A percentile compares a stretch with the other conserved stretches of the same genome.
phyloP scores from a whole-genome alignment of 1,139 yeast species.

The Magnusiomyces magnusii region DNA sequence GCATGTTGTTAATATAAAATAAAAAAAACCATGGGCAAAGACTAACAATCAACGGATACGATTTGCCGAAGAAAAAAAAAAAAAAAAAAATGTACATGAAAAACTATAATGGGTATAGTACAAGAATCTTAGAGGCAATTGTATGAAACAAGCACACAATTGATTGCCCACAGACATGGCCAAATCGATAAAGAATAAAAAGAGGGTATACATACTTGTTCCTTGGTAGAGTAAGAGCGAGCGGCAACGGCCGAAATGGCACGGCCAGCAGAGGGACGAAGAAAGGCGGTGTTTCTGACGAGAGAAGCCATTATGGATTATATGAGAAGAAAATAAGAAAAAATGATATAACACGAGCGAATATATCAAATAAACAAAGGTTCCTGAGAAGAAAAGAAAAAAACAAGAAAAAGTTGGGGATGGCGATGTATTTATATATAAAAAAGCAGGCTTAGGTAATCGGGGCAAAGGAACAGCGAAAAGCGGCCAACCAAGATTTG shows the following conservation, averaged over 20 bases:
- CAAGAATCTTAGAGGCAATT: no score
- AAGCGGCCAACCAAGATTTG: neutral
- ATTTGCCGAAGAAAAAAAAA: no score
- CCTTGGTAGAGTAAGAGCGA: conserved; percentile 26
- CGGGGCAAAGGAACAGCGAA: neutral
- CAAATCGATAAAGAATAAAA: neutral
- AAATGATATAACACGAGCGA: no score
- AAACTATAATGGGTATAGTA: no score
- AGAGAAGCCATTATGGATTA: conserved; percentile 18
- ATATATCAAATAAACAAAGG: neutral
- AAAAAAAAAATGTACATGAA: no score
- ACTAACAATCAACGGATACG: no score
- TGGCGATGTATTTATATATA: neutral
- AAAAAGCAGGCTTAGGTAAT: neutral
- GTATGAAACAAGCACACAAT: no score
- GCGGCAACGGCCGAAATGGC: conserved; percentile 17
- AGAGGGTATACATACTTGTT: conserved; percentile 21
- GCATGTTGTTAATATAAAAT: neutral
- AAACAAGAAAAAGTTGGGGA: neutral
- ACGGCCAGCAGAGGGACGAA: conserved; percentile 17
- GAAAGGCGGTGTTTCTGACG: conserved; percentile 13
- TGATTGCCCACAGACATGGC: no score
- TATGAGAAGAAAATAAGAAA: no score
- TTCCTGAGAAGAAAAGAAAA: neutral
- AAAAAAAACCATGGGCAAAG: no score